Evolutionary conservation across 352 stramenopile species (phyloP).

Genomic region (Phytophthora lateralis): DNA sequence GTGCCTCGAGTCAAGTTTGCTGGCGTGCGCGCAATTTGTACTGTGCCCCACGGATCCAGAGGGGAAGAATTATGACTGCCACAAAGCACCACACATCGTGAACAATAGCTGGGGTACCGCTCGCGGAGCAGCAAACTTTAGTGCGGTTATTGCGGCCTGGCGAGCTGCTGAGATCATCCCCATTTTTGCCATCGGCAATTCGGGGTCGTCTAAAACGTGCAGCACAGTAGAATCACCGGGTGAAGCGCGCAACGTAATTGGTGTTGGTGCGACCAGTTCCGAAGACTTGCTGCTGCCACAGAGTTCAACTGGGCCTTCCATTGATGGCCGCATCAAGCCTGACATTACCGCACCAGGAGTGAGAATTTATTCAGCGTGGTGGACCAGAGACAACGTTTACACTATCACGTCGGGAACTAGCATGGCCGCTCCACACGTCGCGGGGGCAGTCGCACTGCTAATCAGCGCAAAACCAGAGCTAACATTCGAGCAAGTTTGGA

Average conservation of each 20-base stretch:
- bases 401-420: conserved; percentile 48
- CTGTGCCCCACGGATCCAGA: conserved; percentile 50
- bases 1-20: conserved; percentile 39
- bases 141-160: conserved; percentile 44
- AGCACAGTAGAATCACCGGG: conserved; percentile 35
- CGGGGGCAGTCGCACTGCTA: conserved; percentile 50
- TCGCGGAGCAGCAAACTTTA: conserved; percentile 32
- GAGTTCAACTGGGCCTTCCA: conserved; percentile 44
- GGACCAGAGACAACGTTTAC: conserved; percentile 44
- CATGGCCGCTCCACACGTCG: conserved; percentile 52
- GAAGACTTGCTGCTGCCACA: conserved; percentile 32
- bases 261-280: conserved; percentile 36
- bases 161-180: conserved; percentile 47
- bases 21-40: conserved; percentile 62
- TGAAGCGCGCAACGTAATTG: conserved; percentile 43
- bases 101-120: conserved; percentile 55
- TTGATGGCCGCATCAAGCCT: conserved; percentile 39
- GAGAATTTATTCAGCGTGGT: conserved; percentile 41
- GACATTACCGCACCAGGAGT: conserved; percentile 49
- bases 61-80: conserved; percentile 42
- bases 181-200: conserved; percentile 51
- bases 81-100: conserved; percentile 50
- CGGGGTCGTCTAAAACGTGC: conserved; percentile 30
- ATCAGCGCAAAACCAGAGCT: conserved; percentile 38
- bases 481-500: conserved; percentile 38